These are phyloP conservation scores for Pestalotiopsis sp. DNA, from an alignment of 2,329 filamentous ascomycete genomes.

Conservation along the genomic window DNA sequence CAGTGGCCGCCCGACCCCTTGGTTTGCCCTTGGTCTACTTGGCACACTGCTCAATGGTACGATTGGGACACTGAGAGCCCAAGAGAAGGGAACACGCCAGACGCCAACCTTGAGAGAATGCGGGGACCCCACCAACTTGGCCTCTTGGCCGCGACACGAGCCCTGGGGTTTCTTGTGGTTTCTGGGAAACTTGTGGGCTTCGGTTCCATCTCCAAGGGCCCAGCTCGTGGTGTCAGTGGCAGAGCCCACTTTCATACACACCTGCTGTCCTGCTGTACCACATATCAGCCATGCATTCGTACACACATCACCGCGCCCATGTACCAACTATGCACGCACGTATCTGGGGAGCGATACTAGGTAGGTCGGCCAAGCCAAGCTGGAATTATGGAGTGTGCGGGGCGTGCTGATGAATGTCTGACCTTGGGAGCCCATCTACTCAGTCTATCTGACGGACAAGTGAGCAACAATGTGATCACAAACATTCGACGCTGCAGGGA, in stretches of 20 bases:
- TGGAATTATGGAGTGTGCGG: not conserved
- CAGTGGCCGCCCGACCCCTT: not conserved
- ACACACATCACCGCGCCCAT: not conserved
- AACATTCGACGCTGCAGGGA: not conserved
- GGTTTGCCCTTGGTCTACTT: not conserved
- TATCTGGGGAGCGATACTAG: not conserved
- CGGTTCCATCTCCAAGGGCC: not conserved
- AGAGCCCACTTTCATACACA: not conserved
- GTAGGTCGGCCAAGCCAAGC: not conserved
- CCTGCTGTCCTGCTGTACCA: not conserved
- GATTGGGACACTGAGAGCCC: not conserved
- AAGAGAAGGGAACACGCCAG: not conserved
- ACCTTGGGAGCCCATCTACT: not conserved
- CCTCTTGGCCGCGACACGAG: slow-evolving; percentile 4
- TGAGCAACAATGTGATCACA: not conserved
- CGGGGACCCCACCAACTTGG: not conserved
- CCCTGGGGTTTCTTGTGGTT: not conserved
- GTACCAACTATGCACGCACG: not conserved
- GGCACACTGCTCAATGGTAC: not conserved
- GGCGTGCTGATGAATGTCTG: not conserved
- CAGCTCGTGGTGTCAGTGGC: not conserved
- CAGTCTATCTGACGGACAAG: not conserved
- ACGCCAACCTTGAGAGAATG: not conserved
- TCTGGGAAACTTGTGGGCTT: not conserved
- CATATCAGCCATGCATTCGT: not conserved